Evolutionary conservation across 2,329 filamentous ascomycete species (phyloP), one percentile per base, ranked within the genome.

Genomic region (Penicillium sp.): DNA sequence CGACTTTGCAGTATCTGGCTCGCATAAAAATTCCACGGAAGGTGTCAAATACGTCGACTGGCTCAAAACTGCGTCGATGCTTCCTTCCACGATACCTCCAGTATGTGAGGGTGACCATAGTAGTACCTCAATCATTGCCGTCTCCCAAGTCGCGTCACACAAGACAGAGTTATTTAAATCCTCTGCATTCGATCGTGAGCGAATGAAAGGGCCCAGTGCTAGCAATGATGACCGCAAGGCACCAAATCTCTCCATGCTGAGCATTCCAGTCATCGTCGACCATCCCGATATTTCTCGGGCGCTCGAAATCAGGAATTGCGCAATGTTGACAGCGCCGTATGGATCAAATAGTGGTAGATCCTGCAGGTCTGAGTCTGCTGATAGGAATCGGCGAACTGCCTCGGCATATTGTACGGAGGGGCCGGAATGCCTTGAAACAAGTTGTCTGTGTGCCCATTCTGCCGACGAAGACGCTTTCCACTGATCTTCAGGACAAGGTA

Each of bases 31-130:
- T 26, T 71, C 67, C 33, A 61, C 65, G 1, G 67, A 63, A 4
- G 70, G 66, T 1, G 69, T 67, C 14, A 74, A 55, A 29, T 67
- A 63, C 2, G 70, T 69, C 9, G 67, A 65, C 26, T 72, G 70
- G 8, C 59, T 65, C 24, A 77, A 48, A 16, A 74, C 62, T 0
- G 66, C 66, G 33, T 76, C 72, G 44, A 77, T 67, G 24, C 67
- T 74, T 10, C 66, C 67, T 9, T 65, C 71, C 0, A 77, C 70
- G 14, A 76, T 72, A 0, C 74, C 75, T 2, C 68, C 65, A 0
- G 74, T 77, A 50, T 77, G 75, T 2, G 71, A 67, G 2, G 72
- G 71, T 0, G 74, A 77, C 75, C 75, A 77, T 34, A 77, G 66
- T 45, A 75, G 73, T 5, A 76, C 60, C 48, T 77, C 75, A 18